Evolutionary conservation across 2,329 filamentous ascomycete species (phyloP), one percentile per base, ranked within the genome.

Genomic region (Capronia americana): DNA sequence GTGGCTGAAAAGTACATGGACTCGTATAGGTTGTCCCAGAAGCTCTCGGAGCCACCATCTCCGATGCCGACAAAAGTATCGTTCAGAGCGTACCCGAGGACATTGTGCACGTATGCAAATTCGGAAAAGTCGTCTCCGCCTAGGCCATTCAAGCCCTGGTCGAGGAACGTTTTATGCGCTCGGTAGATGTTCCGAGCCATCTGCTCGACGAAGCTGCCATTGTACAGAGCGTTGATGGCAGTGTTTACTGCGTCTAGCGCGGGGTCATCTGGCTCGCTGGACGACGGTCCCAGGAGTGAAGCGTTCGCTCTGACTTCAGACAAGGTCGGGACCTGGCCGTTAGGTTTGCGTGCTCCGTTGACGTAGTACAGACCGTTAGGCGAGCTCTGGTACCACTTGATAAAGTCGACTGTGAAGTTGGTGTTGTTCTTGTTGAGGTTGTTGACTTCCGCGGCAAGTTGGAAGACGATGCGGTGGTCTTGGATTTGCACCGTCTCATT

Each of bases 61-160:
- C 76, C 77, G 2, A 80, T 75, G 23, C 77, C 79, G 6, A 82
- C 82, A 0, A 82, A 81, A 5, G 84, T 78, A 69, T 89, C 85
- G 1, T 84, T 86, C 70, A 84, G 82, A 71, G 41, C 59, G 14
- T 81, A 81, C 14, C 83, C 82, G 10, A 90, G 80, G 34, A 84
- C 82, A 73, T 90, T 87, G 57, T 67, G 65, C 4, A 61, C 65
- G 70, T 88, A 91, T 0, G 81, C 85, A 24, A 86, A 86, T 70
- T 90, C 88, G 12, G 87, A 89, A 83, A 86, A 91, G 59, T 85
- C 79, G 73, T 90, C 88, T 4, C 65, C 65, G 0, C 65, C 65
- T 24, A 64, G 44, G 20, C 65, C 65, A 32, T 57, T 61, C 20
- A 87, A 83, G 1, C 85, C 85, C 4, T 81, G 76, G 2, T 84